phyloP scores from a whole-genome alignment of 495 filamentous ascomycete species.

The Penicillium daleae region DNA sequence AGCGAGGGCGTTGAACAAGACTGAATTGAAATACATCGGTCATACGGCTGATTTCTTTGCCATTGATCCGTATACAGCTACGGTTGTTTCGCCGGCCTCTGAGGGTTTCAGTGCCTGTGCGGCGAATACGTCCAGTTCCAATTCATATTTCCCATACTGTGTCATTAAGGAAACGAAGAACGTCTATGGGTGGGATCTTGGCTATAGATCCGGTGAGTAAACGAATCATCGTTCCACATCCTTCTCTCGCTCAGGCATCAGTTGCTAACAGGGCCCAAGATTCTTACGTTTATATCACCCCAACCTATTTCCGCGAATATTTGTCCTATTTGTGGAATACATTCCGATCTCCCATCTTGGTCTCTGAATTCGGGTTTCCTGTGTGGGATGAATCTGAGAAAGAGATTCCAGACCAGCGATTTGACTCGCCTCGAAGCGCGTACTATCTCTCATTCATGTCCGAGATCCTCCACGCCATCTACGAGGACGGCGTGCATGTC shows the following conservation, averaged over 20 bases:
- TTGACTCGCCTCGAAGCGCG: conserved; percentile 41
- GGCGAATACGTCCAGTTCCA: conserved; percentile 28
- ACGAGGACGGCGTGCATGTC: conserved; percentile 49
- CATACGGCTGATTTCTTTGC: conserved; percentile 49
- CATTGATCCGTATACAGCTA: conserved; percentile 52
- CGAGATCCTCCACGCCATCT: conserved; percentile 48
- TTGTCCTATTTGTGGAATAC: conserved; percentile 50
- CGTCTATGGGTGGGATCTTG: conserved; percentile 46
- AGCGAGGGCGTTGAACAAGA: conserved; percentile 34
- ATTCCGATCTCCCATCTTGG: conserved; percentile 39
- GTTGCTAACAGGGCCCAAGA: background rate
- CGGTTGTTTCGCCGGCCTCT: conserved; percentile 40
- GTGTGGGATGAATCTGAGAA: conserved; percentile 35
- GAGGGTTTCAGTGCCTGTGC: conserved; percentile 42
- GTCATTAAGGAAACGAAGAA: conserved; percentile 41
- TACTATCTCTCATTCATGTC: conserved; percentile 49
- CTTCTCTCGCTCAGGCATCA: background rate
- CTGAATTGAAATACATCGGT: conserved; percentile 38
- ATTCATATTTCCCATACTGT: conserved; percentile 44
- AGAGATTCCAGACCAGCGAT: conserved; percentile 40
- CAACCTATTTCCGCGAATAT: conserved; percentile 47
- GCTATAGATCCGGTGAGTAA: conserved; percentile 36
- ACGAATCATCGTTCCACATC: background rate
- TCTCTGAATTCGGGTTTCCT: conserved; percentile 49
- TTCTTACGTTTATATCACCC: conserved; percentile 46